A percentile compares a stretch with the other conserved stretches of the same genome.
phyloP scores from a whole-genome alignment of 2,329 filamentous ascomycete genomes.

The Claviceps sp. region DNA sequence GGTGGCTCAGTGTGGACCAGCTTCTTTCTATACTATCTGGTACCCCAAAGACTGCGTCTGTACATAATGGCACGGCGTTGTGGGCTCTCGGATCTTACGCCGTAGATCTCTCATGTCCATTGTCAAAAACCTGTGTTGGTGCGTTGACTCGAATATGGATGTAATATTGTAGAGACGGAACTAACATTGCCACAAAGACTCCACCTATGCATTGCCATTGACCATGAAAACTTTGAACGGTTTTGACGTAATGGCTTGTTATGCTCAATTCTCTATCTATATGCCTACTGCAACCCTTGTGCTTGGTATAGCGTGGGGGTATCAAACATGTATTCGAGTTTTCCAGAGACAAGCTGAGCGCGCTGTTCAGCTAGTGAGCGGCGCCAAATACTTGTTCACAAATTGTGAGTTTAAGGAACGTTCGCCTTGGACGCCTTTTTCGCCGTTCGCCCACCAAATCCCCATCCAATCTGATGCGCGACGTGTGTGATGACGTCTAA shows the following conservation, averaged over 20 bases:
- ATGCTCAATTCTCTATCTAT: too few species aligned
- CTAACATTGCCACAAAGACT: too few species aligned
- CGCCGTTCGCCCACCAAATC: slow-evolving; percentile 25
- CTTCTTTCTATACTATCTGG: slow-evolving; percentile 12
- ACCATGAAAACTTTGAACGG: too few species aligned
- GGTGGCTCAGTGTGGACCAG: slow-evolving; percentile 6
- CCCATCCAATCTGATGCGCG: slow-evolving; percentile 43
- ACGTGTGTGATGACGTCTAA: slow-evolving; percentile 31
- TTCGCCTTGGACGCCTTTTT: neutral
- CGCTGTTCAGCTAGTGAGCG: neutral
- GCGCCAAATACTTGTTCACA: neutral
- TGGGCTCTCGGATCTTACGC: neutral
- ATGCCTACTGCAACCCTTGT: too few species aligned
- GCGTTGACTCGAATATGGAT: neutral
- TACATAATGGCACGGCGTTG: neutral
- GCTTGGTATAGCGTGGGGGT: too few species aligned
- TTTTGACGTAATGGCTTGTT: too few species aligned
- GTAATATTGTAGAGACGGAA: too few species aligned
- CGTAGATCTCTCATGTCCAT: too few species aligned
- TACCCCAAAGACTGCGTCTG: slow-evolving; percentile 1
- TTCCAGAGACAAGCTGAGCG: neutral
- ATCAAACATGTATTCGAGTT: neutral
- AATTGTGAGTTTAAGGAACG: neutral
- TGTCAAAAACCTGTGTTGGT: neutral
- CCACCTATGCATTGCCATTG: too few species aligned